Percentiles rank a stretch among this genome's conserved stretches.
Evolutionary conservation across 495 filamentous ascomycete species (phyloP).

Genomic region (Neurospora terricola): DNA sequence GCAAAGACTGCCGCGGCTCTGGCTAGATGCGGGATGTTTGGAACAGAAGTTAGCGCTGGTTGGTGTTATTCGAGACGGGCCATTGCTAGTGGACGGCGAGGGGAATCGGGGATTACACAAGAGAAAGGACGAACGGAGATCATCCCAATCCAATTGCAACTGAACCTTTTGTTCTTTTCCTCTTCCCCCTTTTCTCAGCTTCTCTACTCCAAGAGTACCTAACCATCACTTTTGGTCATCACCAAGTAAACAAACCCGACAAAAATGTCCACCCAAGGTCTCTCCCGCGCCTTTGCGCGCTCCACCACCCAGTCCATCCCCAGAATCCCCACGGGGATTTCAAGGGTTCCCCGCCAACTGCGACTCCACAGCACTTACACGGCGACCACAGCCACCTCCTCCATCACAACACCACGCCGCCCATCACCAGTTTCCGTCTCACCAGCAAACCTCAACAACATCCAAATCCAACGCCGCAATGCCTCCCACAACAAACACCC

Average conservation of each 20-base stretch:
- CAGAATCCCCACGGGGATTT: neutral
- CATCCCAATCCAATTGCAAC: neutral
- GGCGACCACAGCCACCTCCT: slow-evolving; percentile 3
- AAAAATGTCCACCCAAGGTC: slow-evolving; percentile 20
- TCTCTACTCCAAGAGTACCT: no score
- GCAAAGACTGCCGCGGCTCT: neutral
- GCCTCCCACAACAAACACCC: slow-evolving; percentile 73
- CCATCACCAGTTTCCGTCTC: slow-evolving; percentile 6
- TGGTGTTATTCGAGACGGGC: neutral
- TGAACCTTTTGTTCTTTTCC: neutral
- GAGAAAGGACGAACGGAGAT: neutral
- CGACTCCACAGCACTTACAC: slow-evolving; percentile 2
- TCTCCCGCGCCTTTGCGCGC: slow-evolving; percentile 22
- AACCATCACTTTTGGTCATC: no score
- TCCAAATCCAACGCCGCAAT: slow-evolving; percentile 16
- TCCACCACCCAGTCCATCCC: slow-evolving; percentile 8
- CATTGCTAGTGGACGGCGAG: neutral
- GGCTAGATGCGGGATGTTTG: neutral
- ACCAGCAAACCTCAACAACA: no score
- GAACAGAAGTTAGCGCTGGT: neutral
- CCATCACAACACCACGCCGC: neutral
- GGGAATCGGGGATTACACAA: neutral
- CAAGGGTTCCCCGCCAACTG: slow-evolving; percentile 4
- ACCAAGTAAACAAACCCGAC: neutral
- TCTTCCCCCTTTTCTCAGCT: no score